Conservation (phyloP, 208 protist species). For the Acanthamoeba healyi region DNA sequence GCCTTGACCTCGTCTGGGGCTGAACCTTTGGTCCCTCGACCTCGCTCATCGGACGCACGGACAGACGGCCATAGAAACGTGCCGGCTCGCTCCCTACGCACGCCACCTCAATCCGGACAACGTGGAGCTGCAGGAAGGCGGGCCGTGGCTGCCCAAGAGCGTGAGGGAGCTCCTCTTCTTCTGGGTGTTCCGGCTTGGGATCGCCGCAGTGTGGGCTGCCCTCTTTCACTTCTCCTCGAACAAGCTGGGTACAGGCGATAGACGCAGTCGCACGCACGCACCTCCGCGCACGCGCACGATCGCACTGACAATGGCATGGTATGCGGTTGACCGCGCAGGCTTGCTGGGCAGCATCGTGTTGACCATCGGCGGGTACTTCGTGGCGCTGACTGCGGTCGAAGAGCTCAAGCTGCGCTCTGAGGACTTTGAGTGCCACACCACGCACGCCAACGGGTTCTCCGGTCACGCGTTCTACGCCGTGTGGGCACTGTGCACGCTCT, state of each 20-base stretch:
- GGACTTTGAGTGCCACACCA: constrained; percentile 47
- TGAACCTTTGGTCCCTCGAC: neutral
- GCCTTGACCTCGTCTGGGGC: no score
- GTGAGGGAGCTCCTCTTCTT: constrained; percentile 53
- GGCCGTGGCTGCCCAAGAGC: constrained; percentile 15
- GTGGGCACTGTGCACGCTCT: constrained; percentile 31
- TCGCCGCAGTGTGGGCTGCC: neutral
- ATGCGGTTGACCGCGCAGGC: neutral
- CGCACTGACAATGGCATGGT: neutral
- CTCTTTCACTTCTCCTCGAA: constrained; percentile 10
- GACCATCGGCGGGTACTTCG: neutral
- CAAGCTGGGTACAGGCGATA: neutral
- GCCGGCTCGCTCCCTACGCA: constrained; percentile 47
- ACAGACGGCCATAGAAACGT: constrained; percentile 59
- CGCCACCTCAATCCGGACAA: constrained; percentile 54
- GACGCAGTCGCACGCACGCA: neutral
- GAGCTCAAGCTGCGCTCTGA: constrained; percentile 41
- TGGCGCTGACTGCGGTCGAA: neutral
- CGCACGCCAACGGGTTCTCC: constrained; percentile 10
- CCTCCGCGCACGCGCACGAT: neutral
- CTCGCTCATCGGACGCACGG: neutral
- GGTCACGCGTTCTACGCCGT: constrained; percentile 28
- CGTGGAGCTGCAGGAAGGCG: constrained; percentile 11
- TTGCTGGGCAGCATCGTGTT: neutral
- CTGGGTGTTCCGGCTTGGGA: constrained; percentile 3